Percentiles rank a stretch among this genome's conserved stretches.
phyloP scores from a whole-genome alignment of 371 early-diverging fungal genomes.

The Chytridium lagenaria region DNA sequence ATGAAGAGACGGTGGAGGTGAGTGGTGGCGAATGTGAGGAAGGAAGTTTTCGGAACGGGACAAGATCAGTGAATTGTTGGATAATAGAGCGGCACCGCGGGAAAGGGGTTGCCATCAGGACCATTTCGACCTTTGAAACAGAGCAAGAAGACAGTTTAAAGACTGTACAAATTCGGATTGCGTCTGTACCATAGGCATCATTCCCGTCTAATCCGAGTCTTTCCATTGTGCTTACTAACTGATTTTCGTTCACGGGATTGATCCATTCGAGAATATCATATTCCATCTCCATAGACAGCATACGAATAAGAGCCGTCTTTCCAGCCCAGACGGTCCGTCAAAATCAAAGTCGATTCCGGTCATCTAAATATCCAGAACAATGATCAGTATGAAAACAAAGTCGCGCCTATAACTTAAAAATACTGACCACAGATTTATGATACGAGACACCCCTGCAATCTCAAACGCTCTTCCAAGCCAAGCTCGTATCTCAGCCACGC shows the following conservation, averaged over 20 bases:
- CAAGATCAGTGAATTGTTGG: conserved; percentile 36
- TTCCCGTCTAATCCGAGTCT: neutral
- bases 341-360: conserved; percentile 52
- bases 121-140: neutral
- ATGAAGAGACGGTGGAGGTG: neutral
- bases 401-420: neutral
- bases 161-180: neutral
- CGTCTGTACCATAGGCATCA: neutral
- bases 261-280: conserved; percentile 73
- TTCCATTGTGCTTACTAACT: neutral
- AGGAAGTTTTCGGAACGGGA: conserved; percentile 36
- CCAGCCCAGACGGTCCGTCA: conserved; percentile 82
- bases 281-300: conserved; percentile 63
- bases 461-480: conserved; percentile 58
- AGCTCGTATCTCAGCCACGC: conserved; percentile 59
- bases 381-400: too few species aligned
- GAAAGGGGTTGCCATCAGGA: too few species aligned
- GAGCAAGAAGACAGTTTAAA: neutral
- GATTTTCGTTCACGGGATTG: conserved; percentile 59
- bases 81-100: conserved; percentile 16
- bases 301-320: conserved; percentile 68
- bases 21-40: conserved; percentile 23
- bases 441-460: conserved; percentile 2
- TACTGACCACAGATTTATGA: conserved; percentile 34
- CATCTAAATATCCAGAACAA: too few species aligned